These are phyloP conservation scores for Ramalina intermedia DNA, from an alignment of 495 filamentous ascomycete genomes.

Conservation along the genomic window DNA sequence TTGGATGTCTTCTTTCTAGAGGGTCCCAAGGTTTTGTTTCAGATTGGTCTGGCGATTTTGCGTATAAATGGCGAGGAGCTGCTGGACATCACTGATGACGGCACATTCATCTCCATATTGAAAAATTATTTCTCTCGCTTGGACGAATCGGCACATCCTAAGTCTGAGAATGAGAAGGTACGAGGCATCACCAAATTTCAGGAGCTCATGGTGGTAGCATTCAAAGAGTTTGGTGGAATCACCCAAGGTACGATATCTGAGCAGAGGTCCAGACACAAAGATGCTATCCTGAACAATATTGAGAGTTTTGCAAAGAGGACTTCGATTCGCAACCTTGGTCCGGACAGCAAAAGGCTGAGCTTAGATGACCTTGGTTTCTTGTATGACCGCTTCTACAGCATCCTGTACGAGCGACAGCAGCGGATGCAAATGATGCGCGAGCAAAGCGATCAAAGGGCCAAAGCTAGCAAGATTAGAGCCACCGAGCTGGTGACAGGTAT, in stretches of 20 bases:
- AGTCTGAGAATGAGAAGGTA: slow-evolving; percentile 83
- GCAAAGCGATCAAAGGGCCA: slow-evolving; percentile 51
- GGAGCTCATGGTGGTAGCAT: slow-evolving; percentile 95
- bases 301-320: slow-evolving; percentile 96
- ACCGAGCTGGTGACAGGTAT: slow-evolving; percentile 33
- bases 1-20: slow-evolving; percentile 97
- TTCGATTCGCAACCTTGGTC: slow-evolving; percentile 86
- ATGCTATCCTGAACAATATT: slow-evolving; percentile 80
- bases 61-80: slow-evolving; percentile 97
- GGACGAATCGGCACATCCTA: slow-evolving; percentile 91
- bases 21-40: slow-evolving; percentile 92
- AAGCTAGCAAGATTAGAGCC: slow-evolving; percentile 39
- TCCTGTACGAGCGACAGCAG: slow-evolving; percentile 81
- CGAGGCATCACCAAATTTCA: slow-evolving; percentile 90
- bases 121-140: slow-evolving; percentile 88
- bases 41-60: slow-evolving; percentile 87
- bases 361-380: slow-evolving; percentile 73
- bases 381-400: slow-evolving; percentile 85
- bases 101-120: slow-evolving; percentile 88
- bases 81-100: slow-evolving; percentile 89
- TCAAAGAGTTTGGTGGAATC: slow-evolving; percentile 92
- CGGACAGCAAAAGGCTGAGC: slow-evolving; percentile 80
- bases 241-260: slow-evolving; percentile 86
- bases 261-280: slow-evolving; percentile 80
- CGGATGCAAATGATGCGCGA: slow-evolving; percentile 63